Percentiles rank a stretch among this genome's conserved stretches.
These are phyloP conservation scores for Plasmodium gonderi DNA, from an alignment of 169 alveolate genomes.

Conservation along the genomic window DNA sequence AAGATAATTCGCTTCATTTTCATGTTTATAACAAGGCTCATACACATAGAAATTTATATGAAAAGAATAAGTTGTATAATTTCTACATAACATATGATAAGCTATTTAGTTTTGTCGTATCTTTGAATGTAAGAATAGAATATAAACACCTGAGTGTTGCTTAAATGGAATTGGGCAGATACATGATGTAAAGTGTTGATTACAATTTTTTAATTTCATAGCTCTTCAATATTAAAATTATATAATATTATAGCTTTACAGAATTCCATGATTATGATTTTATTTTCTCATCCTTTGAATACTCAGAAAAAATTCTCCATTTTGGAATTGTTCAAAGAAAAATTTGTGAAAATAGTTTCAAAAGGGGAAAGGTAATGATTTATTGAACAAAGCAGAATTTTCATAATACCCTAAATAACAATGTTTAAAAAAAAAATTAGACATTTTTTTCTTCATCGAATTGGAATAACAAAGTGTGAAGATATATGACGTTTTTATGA, in stretches of 20 bases:
- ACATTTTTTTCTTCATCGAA: too few relatives aligned
- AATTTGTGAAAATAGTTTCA: constrained; percentile 31
- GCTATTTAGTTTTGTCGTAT: constrained; percentile 24
- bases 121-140: constrained; percentile 27
- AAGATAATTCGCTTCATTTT: constrained; percentile 11
- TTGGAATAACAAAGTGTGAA: too few relatives aligned
- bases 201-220: background rate
- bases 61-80: constrained; percentile 30
- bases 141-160: background rate
- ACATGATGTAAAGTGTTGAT: background rate
- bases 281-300: background rate
- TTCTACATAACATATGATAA: constrained; percentile 31
- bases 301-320: constrained; percentile 35
- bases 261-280: background rate
- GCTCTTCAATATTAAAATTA: too few relatives aligned
- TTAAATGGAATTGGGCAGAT: background rate
- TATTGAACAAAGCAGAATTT: background rate
- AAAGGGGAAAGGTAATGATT: constrained; percentile 43
- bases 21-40: background rate
- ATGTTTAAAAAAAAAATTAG: background rate
- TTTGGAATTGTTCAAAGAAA: constrained; percentile 24
- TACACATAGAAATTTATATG: background rate
- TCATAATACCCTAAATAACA: background rate
- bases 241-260: background rate
- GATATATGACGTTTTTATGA: background rate